phyloP scores from a whole-genome alignment of 1,284 basidiomycete genomes.

The Sporisorium graminicola region DNA sequence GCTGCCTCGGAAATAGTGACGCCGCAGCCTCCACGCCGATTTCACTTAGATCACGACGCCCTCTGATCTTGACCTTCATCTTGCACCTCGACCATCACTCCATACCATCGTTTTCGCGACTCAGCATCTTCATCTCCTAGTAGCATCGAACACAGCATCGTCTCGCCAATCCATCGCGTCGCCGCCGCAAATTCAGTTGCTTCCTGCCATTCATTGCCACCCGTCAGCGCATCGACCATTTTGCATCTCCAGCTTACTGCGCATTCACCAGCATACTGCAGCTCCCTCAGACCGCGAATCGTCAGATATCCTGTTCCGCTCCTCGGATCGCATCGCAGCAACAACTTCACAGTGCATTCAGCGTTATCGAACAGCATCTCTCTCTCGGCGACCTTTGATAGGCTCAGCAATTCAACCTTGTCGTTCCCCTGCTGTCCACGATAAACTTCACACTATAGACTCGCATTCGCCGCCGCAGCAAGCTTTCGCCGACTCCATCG shows the following conservation, averaged over 20 bases:
- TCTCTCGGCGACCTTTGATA: background rate
- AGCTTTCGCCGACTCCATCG: background rate
- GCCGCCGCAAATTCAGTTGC: background rate
- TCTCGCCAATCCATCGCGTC: background rate
- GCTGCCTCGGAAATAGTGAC: too few relatives aligned
- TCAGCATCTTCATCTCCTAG: background rate
- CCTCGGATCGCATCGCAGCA: background rate
- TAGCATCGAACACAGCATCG: background rate
- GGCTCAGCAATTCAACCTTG: background rate
- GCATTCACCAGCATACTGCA: constrained; percentile 5
- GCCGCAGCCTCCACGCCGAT: too few relatives aligned
- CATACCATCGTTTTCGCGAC: background rate
- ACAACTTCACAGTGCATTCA: background rate
- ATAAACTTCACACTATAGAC: background rate
- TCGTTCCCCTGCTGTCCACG: background rate
- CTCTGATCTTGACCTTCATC: background rate
- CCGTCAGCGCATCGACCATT: background rate
- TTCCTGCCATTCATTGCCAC: background rate
- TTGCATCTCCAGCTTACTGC: background rate
- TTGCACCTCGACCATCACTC: background rate
- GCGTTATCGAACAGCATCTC: background rate
- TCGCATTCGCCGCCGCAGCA: background rate
- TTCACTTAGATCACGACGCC: too few relatives aligned
- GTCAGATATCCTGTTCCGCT: background rate
- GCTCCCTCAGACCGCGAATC: background rate